phyloP scores from a whole-genome alignment of 2,329 filamentous ascomycete genomes.

The Aureobasidium vineae region DNA sequence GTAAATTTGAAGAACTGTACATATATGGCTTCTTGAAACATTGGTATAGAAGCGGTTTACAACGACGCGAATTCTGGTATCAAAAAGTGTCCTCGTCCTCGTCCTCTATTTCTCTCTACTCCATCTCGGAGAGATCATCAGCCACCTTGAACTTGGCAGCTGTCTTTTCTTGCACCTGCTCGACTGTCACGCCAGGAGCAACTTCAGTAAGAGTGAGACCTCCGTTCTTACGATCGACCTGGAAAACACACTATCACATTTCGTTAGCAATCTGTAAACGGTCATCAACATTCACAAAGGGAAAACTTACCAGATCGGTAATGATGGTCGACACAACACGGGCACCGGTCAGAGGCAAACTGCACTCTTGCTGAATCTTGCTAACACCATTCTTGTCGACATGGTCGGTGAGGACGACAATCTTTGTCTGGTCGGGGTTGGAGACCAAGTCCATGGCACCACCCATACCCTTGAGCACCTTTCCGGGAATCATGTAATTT shows the following conservation, averaged over 20 bases:
- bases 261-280: neutral
- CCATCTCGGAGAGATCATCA: slow-evolving; percentile 56
- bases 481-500: slow-evolving; percentile 89
- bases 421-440: slow-evolving; percentile 81
- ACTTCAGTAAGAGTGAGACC: slow-evolving; percentile 67
- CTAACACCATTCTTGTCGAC: slow-evolving; percentile 92
- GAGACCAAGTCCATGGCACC: slow-evolving; percentile 92
- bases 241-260: slow-evolving; percentile 59
- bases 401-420: slow-evolving; percentile 97
- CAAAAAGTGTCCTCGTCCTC: too few relatives aligned
- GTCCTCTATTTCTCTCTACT: slow-evolving; percentile 30
- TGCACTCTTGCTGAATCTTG: slow-evolving; percentile 94
- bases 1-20: neutral
- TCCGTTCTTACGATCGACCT: slow-evolving; percentile 63
- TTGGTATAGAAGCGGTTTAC: neutral
- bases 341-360: slow-evolving; percentile 87
- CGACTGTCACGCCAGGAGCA: slow-evolving; percentile 65
- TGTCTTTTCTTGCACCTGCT: slow-evolving; percentile 68
- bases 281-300: neutral
- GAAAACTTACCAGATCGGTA: slow-evolving; percentile 60
- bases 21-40: neutral
- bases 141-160: slow-evolving; percentile 65
- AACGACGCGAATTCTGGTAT: neutral
- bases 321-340: slow-evolving; percentile 88
- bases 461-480: slow-evolving; percentile 84